Evolutionary conservation across 2,329 filamentous ascomycete genomes (phyloP).

Genomic region (Mycogone perniciosa): DNA sequence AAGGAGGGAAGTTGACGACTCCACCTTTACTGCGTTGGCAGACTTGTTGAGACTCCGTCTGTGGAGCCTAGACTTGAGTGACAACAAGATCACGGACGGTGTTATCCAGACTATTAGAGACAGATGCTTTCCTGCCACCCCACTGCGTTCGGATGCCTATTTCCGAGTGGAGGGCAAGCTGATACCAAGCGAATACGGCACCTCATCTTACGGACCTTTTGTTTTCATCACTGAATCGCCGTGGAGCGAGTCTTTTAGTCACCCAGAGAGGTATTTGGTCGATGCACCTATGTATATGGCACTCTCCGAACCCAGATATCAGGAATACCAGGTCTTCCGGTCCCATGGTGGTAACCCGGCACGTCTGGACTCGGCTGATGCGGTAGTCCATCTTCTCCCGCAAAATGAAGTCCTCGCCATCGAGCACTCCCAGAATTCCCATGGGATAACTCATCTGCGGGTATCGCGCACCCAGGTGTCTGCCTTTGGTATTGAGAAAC

Average conservation of each 20-base stretch:
- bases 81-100: constrained; percentile 46
- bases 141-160: constrained; percentile 31
- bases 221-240: constrained; percentile 42
- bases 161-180: constrained; percentile 43
- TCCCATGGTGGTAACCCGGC: constrained; percentile 21
- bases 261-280: constrained; percentile 41
- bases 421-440: constrained; percentile 16
- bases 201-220: constrained; percentile 34
- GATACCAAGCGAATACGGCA: constrained; percentile 23
- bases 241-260: constrained; percentile 37
- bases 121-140: constrained; percentile 26
- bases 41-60: constrained; percentile 34
- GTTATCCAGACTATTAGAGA: constrained; percentile 27
- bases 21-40: constrained; percentile 22
- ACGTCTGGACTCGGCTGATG: constrained; percentile 25
- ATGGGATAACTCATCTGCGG: constrained; percentile 47
- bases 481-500: constrained; percentile 32
- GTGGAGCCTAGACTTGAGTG: constrained; percentile 51
- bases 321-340: constrained; percentile 24
- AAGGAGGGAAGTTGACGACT: constrained; percentile 41
- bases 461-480: constrained; percentile 46
- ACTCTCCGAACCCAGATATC: constrained; percentile 14
- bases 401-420: constrained; percentile 17
- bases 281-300: constrained; percentile 37
- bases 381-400: constrained; percentile 17